Evolutionary conservation across 2,329 filamentous ascomycete genomes (phyloP), one percentile per base, ranked within the genome.

Genomic region (Colletotrichum navitas): DNA sequence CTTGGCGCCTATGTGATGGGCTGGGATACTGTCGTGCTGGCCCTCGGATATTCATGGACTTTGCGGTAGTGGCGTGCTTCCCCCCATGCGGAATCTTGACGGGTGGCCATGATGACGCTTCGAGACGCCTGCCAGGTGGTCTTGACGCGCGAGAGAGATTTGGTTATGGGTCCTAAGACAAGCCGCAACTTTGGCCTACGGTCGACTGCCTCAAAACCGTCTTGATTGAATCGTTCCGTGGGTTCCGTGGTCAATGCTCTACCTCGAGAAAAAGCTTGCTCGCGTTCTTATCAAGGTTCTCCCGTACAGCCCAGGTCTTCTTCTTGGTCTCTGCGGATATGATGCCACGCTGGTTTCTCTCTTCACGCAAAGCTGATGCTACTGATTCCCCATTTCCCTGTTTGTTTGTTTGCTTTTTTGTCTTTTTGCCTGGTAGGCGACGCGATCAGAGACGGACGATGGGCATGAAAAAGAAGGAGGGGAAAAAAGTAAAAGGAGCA

Each of bases 311-410:
- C 63, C 63, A 67, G 21, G 18, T 56, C 49, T 34, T 49, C 36
- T 47, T 56, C 24, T 26, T 39, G 56, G 55, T 63, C 52, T 63
- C 52, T 29, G 64, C 64, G 69, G 69, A 64, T 26, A 49, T 49
- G 60, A 72, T 69, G 55, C 59, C 41, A 64, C 21, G 29, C 60
- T 58, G 58, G 55, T 43, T 43, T 54, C n/a, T 66, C 59, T 59
- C 51, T 60, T 58, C 39, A 63, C 51, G 61, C 49, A 63, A 63
- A 36, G 52, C 34, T 58, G 63, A 70, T 63, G 43, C 36, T 45
- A 79, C 80, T 58, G 80, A 80, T 75, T 78, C 79, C 75, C 79
- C 80, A 66, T 62, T 49, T 67, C 49, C 49, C 43, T 47, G 5
- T 34, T 45, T 7, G n/a, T 4, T 43, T 56, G 51, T 7, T 8